phyloP scores from a whole-genome alignment of 108 stramenopile species.

The Stephanodiscus triporus region DNA sequence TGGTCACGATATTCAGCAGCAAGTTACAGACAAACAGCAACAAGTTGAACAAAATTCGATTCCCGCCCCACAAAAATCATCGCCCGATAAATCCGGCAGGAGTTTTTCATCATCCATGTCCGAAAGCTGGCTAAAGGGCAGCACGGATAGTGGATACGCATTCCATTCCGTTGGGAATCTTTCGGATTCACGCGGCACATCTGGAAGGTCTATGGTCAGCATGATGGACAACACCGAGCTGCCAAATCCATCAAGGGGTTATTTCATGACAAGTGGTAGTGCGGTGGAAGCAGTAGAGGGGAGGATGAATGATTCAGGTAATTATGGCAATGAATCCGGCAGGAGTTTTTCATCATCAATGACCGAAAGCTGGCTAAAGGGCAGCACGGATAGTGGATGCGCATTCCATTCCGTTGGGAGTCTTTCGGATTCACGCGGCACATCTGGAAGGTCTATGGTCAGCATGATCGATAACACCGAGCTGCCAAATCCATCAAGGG shows the following conservation, averaged over 20 bases:
- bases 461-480: no score
- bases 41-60: slow-evolving; percentile 5
- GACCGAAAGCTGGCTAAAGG: slow-evolving; percentile 21
- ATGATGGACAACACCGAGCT: no score
- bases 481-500: no score
- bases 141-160: neutral
- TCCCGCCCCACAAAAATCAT: neutral
- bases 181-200: slow-evolving; percentile 11
- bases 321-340: neutral
- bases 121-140: slow-evolving; percentile 23
- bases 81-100: neutral
- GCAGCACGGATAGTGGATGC: neutral
- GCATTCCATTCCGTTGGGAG: slow-evolving; percentile 23
- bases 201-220: neutral
- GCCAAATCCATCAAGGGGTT: no score
- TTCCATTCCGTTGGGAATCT: slow-evolving; percentile 21
- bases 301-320: no score
- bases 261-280: no score
- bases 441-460: neutral
- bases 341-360: neutral
- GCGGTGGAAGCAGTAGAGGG: no score
- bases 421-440: slow-evolving; percentile 12
- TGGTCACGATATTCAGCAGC: neutral
- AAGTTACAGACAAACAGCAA: neutral
- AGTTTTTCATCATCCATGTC: neutral